phyloP scores from a whole-genome alignment of 257 asterid species.

The Nicotiana undulata region DNA sequence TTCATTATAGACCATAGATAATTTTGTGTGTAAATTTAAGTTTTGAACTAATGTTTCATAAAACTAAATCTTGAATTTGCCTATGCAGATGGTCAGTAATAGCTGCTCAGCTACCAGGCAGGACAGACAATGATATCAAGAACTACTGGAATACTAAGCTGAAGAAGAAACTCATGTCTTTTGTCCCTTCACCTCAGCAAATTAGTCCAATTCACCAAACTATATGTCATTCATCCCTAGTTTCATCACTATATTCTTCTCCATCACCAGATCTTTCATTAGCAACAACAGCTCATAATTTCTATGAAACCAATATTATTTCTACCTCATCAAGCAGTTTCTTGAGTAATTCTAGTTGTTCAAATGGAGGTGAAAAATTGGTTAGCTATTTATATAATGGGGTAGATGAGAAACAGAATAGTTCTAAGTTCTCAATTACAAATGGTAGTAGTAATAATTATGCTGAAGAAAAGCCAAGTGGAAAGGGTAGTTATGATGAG shows the following conservation, averaged over 20 bases:
- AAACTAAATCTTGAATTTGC: too few species aligned
- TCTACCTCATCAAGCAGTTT: background rate
- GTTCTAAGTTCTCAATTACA: background rate
- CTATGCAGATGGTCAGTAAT: slow-evolving; percentile 57
- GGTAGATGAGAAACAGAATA: too few species aligned
- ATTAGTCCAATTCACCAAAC: slow-evolving; percentile 8
- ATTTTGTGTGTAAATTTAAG: background rate
- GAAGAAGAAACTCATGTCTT: slow-evolving; percentile 47
- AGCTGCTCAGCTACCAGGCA: slow-evolving; percentile 80
- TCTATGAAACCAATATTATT: background rate
- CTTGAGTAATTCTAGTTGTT: slow-evolving; percentile 19
- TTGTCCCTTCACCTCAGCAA: slow-evolving; percentile 16
- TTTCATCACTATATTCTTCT: slow-evolving; percentile 10
- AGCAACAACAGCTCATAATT: background rate
- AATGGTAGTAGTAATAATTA: background rate
- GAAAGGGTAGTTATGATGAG: slow-evolving; percentile 3
- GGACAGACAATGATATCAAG: slow-evolving; percentile 83
- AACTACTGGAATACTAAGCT: slow-evolving; percentile 95
- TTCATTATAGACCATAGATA: too few species aligned
- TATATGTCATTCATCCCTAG: background rate
- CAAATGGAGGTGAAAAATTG: too few species aligned
- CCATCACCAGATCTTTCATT: slow-evolving; percentile 3
- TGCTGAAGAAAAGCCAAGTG: background rate
- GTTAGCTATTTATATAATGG: too few species aligned
- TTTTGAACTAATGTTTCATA: too few species aligned